phyloP scores from a whole-genome alignment of 345 rosid genomes.

The Hibiscus mutabilis region DNA sequence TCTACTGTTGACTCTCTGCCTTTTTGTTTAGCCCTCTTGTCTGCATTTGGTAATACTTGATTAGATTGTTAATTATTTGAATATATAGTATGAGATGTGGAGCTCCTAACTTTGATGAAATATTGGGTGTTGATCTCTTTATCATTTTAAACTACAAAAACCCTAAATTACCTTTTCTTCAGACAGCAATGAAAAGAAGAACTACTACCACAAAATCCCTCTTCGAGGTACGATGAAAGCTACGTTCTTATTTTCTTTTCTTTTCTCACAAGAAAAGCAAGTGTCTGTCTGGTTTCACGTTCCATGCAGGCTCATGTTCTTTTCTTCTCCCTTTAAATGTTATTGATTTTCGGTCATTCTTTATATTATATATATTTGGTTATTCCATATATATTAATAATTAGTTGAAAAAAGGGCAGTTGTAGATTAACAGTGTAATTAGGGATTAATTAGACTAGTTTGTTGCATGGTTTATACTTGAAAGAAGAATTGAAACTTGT shows the following conservation, averaged over 20 bases:
- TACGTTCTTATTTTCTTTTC: background rate
- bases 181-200: background rate
- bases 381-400: background rate
- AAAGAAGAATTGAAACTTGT: background rate
- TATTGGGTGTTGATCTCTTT: background rate
- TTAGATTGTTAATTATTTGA: constrained; percentile 10
- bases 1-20: background rate
- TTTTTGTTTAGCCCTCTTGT: background rate
- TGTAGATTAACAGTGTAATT: background rate
- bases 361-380: background rate
- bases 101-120: constrained; percentile 24
- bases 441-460: background rate
- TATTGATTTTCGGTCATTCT: background rate
- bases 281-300: background rate
- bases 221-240: constrained; percentile 26
- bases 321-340: background rate
- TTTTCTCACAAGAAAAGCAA: background rate
- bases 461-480: background rate
- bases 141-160: constrained; percentile 12
- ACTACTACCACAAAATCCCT: background rate
- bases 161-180: constrained; percentile 4
- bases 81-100: constrained; percentile 3
- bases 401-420: background rate
- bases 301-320: background rate
- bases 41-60: background rate